These are phyloP conservation scores for Boletus rufocinnamomeus DNA, from an alignment of 768 basidiomycete genomes.

Conservation along the genomic window DNA sequence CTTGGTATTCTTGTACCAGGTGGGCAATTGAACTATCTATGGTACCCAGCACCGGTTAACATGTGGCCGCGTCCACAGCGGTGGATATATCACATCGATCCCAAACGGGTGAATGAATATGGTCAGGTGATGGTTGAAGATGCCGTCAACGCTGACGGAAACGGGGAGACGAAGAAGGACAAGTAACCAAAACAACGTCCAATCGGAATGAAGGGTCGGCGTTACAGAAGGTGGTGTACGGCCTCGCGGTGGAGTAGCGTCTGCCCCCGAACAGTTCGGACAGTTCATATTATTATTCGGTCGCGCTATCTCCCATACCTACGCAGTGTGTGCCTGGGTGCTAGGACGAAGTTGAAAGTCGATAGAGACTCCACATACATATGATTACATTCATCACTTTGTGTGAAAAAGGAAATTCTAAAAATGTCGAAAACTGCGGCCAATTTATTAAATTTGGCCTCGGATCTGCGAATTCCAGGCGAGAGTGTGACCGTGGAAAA, in stretches of 20 bases:
- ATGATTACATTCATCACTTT: neutral
- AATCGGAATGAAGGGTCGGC: conserved; percentile 6
- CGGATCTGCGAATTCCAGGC: conserved; percentile 1
- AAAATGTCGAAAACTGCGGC: conserved; percentile 11
- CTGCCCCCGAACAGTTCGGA: neutral
- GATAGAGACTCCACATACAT: neutral
- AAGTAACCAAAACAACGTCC: conserved; percentile 34
- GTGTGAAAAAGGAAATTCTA: conserved; percentile 11
- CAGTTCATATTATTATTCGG: conserved; percentile 2
- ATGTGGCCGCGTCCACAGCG: conserved; percentile 50
- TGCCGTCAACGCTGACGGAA: conserved; percentile 41
- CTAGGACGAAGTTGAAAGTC: neutral
- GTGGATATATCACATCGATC: conserved; percentile 97
- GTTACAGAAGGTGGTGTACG: conserved; percentile 13
- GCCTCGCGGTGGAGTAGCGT: conserved; percentile 6
- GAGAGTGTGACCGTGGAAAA: conserved; percentile 28
- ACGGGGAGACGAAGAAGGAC: conserved; percentile 58
- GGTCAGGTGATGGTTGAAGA: conserved; percentile 75
- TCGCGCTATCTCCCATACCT: conserved; percentile 18
- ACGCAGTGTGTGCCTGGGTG: conserved; percentile 2
- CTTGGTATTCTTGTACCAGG: conserved; percentile 91
- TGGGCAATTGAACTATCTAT: conserved; percentile 37
- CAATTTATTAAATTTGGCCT: conserved; percentile 7
- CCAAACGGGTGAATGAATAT: conserved; percentile 93
- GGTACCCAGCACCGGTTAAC: conserved; percentile 10